These are phyloP conservation scores for Kwoniella dejecticola DNA, from an alignment of 768 basidiomycete species.

Conservation along the genomic window DNA sequence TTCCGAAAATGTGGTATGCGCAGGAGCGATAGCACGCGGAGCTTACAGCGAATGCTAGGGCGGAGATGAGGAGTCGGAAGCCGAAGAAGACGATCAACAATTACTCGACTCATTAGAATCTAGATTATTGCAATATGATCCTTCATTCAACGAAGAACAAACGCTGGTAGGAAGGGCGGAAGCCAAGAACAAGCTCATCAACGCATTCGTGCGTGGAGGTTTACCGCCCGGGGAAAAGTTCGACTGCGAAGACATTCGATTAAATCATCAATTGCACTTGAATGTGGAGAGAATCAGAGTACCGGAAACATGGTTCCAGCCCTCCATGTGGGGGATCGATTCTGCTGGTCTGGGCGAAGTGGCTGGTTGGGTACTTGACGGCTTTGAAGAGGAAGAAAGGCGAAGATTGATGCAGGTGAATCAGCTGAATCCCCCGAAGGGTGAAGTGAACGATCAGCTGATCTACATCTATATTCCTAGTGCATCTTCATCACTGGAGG, in stretches of 20 bases:
- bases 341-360: conserved; percentile 94
- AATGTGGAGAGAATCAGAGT: conserved; percentile 88
- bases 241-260: conserved; percentile 60
- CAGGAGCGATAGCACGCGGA: not conserved
- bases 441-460: no score
- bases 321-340: conserved; percentile 91
- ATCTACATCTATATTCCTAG: no score
- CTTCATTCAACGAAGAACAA: conserved; percentile 74
- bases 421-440: not conserved
- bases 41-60: conserved; percentile 38
- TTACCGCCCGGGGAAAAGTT: conserved; percentile 59
- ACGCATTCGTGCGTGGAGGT: conserved; percentile 67
- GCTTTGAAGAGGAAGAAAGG: conserved; percentile 71
- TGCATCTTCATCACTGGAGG: conserved; percentile 88
- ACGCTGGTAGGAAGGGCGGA: conserved; percentile 78
- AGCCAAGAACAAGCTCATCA: conserved; percentile 78
- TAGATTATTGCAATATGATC: conserved; percentile 79
- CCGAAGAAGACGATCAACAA: conserved; percentile 82
- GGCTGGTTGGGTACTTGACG: conserved; percentile 74
- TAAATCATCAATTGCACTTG: conserved; percentile 72
- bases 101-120: conserved; percentile 74
- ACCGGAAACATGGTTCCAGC: conserved; percentile 89
- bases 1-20: not conserved
- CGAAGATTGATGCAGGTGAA: conserved; percentile 73
- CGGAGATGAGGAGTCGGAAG: conserved; percentile 65